Evolutionary conservation across 1,139 yeast genomes (phyloP), one percentile per base, ranked within the genome.

Genomic region (Zygoascus meyerae): DNA sequence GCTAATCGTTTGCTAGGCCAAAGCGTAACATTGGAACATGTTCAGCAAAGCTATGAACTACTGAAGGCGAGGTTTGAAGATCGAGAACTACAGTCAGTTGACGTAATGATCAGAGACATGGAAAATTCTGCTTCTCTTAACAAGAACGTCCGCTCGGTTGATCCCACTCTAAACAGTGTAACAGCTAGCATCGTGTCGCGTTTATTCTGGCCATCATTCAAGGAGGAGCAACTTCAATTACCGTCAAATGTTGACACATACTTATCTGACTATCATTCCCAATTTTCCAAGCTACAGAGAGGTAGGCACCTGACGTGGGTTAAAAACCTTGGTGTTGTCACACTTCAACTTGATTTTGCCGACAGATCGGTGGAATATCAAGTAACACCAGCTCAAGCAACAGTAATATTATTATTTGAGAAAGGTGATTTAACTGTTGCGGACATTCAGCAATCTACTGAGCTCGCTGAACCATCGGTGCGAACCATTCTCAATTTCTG

Each of bases 51-150:
- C 37, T 63, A 85, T 16, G 73, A 73, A 32, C 67, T 80, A 18
- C 67, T 87, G 39, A 84, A 83, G 58, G 54, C 72, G 15, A 72
- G 86, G 47, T 85, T 86, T 61, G 92, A 89, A 1, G 82, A 77
- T 14, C 59, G 63, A 8, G 83, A 81, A 49, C 75, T 90, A 54
- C 76, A 75, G 40, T 78, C 78, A 39, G 70, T 90, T 47, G 95
- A 86, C 60, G 86, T 92, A 7, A 92, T 92, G 98, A 71, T 89
- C 26, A 69, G 77, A 40, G 98, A 92, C 63, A 73, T 90, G 29
- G 41, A 52, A 9, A 66, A 66, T 26, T 63, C 64, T 51, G 43
- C 54, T 45, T 42, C 62, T 26, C 48, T 61, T 15, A 66, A 67
- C 45, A 42, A 50, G 10, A 52, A 54, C 17, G 50, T 65, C 9